Evolutionary conservation across 139 green algal species (phyloP).

Genomic region (Closterium sp.): DNA sequence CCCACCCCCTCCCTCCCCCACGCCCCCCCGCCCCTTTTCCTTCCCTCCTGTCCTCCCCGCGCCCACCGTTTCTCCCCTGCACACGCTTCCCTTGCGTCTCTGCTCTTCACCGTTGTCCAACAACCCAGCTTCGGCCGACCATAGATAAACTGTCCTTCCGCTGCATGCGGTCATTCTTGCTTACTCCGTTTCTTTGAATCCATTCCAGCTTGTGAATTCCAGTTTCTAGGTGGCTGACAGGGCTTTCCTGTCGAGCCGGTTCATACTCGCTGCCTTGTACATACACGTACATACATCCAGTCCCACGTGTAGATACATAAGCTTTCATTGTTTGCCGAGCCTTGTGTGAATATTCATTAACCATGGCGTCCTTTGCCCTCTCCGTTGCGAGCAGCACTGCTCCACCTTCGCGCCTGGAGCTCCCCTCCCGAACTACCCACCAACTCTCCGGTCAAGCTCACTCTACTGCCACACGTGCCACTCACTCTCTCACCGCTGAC

Average conservation of each 20-base stretch:
- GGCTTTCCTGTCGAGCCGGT: not conserved
- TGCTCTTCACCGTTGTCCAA: not conserved
- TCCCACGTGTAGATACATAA: not conserved
- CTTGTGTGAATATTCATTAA: not conserved
- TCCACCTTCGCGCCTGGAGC: not conserved
- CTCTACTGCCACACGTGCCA: not conserved
- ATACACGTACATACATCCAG: not conserved
- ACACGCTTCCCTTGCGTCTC: no score
- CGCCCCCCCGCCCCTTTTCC: not conserved
- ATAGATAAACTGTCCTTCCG: not conserved
- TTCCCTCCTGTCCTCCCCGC: not conserved
- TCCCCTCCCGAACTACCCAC: not conserved
- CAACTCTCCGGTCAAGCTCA: not conserved
- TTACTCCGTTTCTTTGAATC: not conserved
- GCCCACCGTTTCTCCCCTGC: not conserved
- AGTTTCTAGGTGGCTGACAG: not conserved
- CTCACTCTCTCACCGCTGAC: not conserved
- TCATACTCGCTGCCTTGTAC: not conserved
- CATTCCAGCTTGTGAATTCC: not conserved
- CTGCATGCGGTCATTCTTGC: not conserved
- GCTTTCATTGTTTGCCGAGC: not conserved
- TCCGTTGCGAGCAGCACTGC: not conserved
- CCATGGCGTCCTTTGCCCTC: not conserved
- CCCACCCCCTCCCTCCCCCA: not conserved
- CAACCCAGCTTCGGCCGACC: not conserved